Base-by-base conservation (phyloP, 1,284 basidiomycete species). In the Ceratobasidium sp. region DNA sequence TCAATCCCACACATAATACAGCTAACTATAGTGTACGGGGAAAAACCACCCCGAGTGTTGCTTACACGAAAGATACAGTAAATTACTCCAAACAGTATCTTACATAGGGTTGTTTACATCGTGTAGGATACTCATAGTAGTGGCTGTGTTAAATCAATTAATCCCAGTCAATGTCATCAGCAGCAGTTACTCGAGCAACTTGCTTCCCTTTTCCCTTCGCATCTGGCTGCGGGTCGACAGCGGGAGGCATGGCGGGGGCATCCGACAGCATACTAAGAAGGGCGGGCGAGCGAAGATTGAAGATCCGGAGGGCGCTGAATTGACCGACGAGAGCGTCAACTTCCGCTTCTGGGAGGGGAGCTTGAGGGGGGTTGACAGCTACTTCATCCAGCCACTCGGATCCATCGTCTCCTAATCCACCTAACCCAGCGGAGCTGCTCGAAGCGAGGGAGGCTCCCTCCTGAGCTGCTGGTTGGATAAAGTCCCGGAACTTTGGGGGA, bases 1-100 rank as follows among this genome's bases (percentile, higher is more conserved):
- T n/a, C n/a, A n/a, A n/a, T n/a, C n/a, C n/a, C n/a, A n/a, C n/a
- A n/a, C n/a, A n/a, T n/a, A n/a, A n/a, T n/a, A n/a, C n/a, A n/a
- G n/a, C n/a, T n/a, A n/a, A 49, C 47, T 16, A 49, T 54, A 54
- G 50, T 54, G 50, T 54, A 54, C 50, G 23, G 50, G 50, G 32
- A 54, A 21, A 54, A 28, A 54, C 50, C 50, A 28, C 50, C 50
- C 32, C 50, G 23, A 21, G 44, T n/a, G 57, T 59, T 59, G n/a
- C 35, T 43, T 35, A 59, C 57, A 59, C 21, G 57, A 43, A 59
- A 59, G n/a, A 23, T 59, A 59, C 57, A 38, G 38, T 59, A 43
- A 32, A 58, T 38, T 57, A 57, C 54, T 35, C 32, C 32, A 54
- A 9, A n/a, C 32, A 35, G 32, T 58, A 58, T 38, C 35, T 58